A percentile compares a stretch with the other conserved stretches of the same genome.
Conservation (phyloP, 768 basidiomycete species). For the Suillus discolor region DNA sequence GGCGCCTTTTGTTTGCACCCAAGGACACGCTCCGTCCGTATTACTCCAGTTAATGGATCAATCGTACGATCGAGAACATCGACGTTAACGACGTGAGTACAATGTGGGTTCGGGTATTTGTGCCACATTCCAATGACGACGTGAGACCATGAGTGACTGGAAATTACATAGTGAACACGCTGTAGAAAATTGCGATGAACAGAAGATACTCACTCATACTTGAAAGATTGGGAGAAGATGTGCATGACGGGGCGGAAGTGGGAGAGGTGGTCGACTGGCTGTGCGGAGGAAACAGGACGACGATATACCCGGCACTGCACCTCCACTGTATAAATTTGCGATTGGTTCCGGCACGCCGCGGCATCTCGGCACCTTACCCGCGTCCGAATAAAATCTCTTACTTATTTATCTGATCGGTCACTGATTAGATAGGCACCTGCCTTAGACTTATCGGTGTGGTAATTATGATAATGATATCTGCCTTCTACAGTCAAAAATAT, state of each 20-base stretch:
- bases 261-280: slow-evolving; percentile 25
- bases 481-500: neutral
- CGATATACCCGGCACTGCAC: slow-evolving; percentile 7
- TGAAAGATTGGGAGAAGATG: slow-evolving; percentile 83
- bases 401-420: neutral
- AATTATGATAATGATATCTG: neutral
- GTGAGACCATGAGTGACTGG: slow-evolving; percentile 87
- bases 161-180: slow-evolving; percentile 15
- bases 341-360: slow-evolving; percentile 29
- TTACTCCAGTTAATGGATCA: slow-evolving; percentile 82
- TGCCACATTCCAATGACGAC: slow-evolving; percentile 93
- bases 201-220: slow-evolving; percentile 68
- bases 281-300: slow-evolving; percentile 23
- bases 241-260: slow-evolving; percentile 56
- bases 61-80: slow-evolving; percentile 86
- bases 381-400: neutral
- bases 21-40: slow-evolving; percentile 87
- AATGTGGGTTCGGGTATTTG: slow-evolving; percentile 95
- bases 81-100: slow-evolving; percentile 84
- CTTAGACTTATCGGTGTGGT: neutral
- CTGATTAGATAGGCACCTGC: neutral
- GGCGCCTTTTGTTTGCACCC: slow-evolving; percentile 94
- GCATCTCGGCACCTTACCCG: slow-evolving; percentile 13
- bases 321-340: slow-evolving; percentile 16
- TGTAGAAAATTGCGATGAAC: slow-evolving; percentile 5